A percentile compares a stretch with the other conserved stretches of the same genome.
Conservation (phyloP, 2,329 filamentous ascomycete genomes). For the Aspergillus flavus region DNA sequence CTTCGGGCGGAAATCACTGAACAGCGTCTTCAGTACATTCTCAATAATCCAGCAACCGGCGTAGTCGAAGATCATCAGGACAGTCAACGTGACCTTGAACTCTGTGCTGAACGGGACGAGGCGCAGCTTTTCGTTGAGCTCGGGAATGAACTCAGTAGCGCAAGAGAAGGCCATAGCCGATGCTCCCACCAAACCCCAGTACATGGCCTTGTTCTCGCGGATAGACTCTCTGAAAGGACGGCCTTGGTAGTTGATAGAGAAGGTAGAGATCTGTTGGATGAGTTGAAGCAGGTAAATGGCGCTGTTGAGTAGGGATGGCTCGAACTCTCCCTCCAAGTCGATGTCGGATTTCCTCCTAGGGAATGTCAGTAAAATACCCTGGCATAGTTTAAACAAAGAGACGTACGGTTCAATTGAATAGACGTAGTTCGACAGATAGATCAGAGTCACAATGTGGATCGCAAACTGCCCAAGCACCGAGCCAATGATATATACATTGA, state of each 20-base stretch:
- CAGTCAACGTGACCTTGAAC: conserved; percentile 85
- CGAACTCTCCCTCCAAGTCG: conserved; percentile 93
- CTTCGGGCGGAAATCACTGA: conserved; percentile 89
- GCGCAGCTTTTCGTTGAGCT: conserved; percentile 90
- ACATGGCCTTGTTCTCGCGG: conserved; percentile 96
- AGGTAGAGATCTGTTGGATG: conserved; percentile 98
- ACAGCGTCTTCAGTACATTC: conserved; percentile 77
- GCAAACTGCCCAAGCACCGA: conserved; percentile 97
- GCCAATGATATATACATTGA: conserved; percentile 98
- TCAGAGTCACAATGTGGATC: conserved; percentile 88
- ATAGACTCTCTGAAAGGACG: conserved; percentile 96
- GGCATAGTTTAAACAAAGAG: background rate
- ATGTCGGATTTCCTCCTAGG: conserved; percentile 61
- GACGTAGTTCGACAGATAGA: conserved; percentile 90
- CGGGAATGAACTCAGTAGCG: conserved; percentile 91
- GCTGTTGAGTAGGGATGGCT: conserved; percentile 90
- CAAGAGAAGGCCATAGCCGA: conserved; percentile 90
- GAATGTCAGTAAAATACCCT: conserved; percentile 35
- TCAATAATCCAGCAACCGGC: conserved; percentile 85
- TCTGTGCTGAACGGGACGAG: conserved; percentile 86
- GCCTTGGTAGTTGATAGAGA: conserved; percentile 99
- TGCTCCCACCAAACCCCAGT: conserved; percentile 90
- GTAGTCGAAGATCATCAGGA: conserved; percentile 86
- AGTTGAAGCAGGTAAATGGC: conserved; percentile 96
- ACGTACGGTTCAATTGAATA: conserved; percentile 82